Conservation (phyloP, 2,329 filamentous ascomycete genomes). For the Stemphylium vesicarium region DNA sequence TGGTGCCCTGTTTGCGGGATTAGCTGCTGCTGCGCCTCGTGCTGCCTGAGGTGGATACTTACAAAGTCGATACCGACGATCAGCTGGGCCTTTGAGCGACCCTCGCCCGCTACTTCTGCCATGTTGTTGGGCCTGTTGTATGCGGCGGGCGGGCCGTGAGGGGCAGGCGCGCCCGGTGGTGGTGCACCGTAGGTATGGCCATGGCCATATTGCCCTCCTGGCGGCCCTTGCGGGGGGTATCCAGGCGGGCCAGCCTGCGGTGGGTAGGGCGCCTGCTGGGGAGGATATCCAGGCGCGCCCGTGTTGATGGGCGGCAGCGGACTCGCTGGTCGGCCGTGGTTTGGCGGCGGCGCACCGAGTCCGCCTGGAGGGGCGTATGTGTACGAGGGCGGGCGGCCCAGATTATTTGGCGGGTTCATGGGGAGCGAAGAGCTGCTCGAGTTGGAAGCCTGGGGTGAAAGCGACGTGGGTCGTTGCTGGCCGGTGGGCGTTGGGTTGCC, state of each 20-base stretch:
- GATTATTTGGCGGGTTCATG: conserved; percentile 62
- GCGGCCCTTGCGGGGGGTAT: conserved; percentile 49
- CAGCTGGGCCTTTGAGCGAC: conserved; percentile 91
- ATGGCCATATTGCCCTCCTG: conserved; percentile 37
- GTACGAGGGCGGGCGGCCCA: conserved; percentile 69
- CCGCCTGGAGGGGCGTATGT: conserved; percentile 57
- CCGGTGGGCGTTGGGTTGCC: conserved; percentile 48
- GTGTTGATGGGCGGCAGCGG: conserved; percentile 65
- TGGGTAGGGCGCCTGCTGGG: conserved; percentile 50
- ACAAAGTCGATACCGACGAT: conserved; percentile 99
- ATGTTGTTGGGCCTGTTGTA: conserved; percentile 44
- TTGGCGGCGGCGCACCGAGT: conserved; percentile 44
- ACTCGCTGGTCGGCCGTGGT: conserved; percentile 57
- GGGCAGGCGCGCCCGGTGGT: conserved; percentile 35
- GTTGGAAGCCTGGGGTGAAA: conserved; percentile 49
- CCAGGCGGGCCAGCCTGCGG: conserved; percentile 49
- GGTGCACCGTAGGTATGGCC: conserved; percentile 35
- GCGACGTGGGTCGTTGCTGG: conserved; percentile 47
- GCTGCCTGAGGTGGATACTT: conserved; percentile 48
- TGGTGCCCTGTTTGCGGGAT: conserved; percentile 73
- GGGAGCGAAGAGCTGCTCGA: conserved; percentile 50
- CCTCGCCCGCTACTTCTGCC: conserved; percentile 82
- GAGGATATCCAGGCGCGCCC: conserved; percentile 53
- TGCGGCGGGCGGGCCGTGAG: conserved; percentile 40
- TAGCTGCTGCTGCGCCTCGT: conserved; percentile 24